Base-by-base conservation (phyloP, 2,329 filamentous ascomycete species). In the Emmonsia crescens region DNA sequence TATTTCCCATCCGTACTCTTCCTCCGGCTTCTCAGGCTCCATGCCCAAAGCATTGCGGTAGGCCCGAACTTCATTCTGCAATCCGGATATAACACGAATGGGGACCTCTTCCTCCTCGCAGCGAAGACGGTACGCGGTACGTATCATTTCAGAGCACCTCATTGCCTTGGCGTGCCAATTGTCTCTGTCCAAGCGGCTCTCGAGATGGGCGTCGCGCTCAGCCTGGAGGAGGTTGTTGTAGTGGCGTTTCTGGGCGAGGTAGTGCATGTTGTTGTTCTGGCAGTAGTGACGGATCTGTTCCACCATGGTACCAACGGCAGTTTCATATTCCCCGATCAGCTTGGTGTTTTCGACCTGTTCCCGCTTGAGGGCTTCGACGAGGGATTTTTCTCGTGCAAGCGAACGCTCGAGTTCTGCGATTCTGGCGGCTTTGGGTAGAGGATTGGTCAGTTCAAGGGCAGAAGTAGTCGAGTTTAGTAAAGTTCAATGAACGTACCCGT, bases 261-360 rank as follows among this genome's bases (percentile, higher is more conserved):
- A 79, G 56, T 78, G 73, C 69, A 75, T 74, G 62, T 80, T 79
- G 67, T 78, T 78, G 68, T 78, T 78, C 64, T 76, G 76, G 67
- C 76, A 78, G 66, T 80, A 80, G 66, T 77, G 77, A 62, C 79
- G 78, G 60, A 80, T 78, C 63, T 79, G 77, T 60, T 80, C 78
- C 21, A 79, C 77, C 69, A 80, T 78, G 6, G 72, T 74, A 46
- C 78, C 78, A 31, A 81, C 71, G 10, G 70, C 73, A 16, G 74
- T 71, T 65, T 80, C 78, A 63, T 80, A 81, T 65, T 79, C 77
- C 24, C 73, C 74, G 31, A 81, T 78, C 42, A 81, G 65, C 59
- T 75, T 76, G 57, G 74, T 76, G 64, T 80, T 80, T 63, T 80
- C 79, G 16, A 70, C 66, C 62, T 80, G 78, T 65, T 81, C 78